A percentile compares a stretch with the other conserved stretches of the same genome.
Evolutionary conservation across 2,329 filamentous ascomycete species (phyloP).

Genomic region (Cercospora janseana): DNA sequence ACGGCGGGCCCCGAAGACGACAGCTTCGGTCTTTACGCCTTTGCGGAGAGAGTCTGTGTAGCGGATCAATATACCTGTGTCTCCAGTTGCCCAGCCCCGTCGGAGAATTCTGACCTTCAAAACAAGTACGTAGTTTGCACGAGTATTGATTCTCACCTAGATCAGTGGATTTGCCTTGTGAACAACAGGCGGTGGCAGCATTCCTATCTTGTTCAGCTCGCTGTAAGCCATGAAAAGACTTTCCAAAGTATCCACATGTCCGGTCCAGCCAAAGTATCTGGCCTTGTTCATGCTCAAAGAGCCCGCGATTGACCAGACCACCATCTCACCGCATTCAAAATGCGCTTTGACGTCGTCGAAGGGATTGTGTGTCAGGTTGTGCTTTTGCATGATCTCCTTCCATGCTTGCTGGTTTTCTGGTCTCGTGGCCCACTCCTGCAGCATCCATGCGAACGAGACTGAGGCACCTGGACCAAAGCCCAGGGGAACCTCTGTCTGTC

Average conservation of each 20-base stretch:
- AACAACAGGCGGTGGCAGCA: conserved; percentile 43
- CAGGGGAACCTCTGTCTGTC: conserved; percentile 24
- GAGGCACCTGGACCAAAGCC: conserved; percentile 48
- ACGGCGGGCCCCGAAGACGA: too few relatives aligned
- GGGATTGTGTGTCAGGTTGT: conserved; percentile 44
- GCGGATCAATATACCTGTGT: too few relatives aligned
- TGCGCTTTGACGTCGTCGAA: conserved; percentile 48
- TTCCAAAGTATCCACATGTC: conserved; percentile 48
- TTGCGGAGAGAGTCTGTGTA: too few relatives aligned
- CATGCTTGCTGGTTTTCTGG: conserved; percentile 48
- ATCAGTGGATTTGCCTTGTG: conserved; percentile 30
- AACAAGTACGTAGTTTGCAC: not conserved
- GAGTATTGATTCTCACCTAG: conserved; percentile 12
- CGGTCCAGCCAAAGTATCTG: conserved; percentile 48
- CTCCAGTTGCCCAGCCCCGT: too few relatives aligned
- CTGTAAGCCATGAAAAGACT: conserved; percentile 44
- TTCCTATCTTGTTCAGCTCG: conserved; percentile 45
- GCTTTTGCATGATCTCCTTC: conserved; percentile 45
- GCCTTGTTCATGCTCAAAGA: conserved; percentile 46
- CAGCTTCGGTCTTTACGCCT: too few relatives aligned
- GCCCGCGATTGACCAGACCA: conserved; percentile 36
- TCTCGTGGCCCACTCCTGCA: conserved; percentile 49
- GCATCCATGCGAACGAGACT: conserved; percentile 42
- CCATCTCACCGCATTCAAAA: conserved; percentile 48
- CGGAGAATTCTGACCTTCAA: too few relatives aligned